A percentile compares a stretch with the other conserved stretches of the same genome.
Evolutionary conservation across 305 asterid genomes (phyloP).

Genomic region (Fraxinus latifolia): DNA sequence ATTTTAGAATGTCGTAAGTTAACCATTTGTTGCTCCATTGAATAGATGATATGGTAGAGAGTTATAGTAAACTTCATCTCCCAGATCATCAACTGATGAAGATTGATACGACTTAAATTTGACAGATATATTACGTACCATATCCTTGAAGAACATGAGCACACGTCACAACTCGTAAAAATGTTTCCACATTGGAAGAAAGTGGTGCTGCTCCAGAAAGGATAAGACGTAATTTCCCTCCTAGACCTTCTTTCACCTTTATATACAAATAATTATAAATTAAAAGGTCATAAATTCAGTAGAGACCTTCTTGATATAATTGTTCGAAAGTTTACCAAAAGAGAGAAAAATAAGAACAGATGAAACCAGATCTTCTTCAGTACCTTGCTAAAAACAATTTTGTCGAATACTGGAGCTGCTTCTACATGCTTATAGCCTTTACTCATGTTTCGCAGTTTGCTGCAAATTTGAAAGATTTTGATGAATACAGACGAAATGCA

Average conservation of each 20-base stretch:
- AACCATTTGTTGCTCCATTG: background rate
- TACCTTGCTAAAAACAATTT: conserved; percentile 72
- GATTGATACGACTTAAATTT: background rate
- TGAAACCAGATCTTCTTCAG: background rate
- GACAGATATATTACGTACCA: conserved; percentile 34
- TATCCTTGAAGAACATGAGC: conserved; percentile 91
- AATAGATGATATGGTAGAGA: background rate
- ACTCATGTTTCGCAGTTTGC: conserved; percentile 66
- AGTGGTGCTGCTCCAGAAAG: conserved; percentile 93
- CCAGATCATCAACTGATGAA: background rate
- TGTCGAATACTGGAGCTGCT: conserved; percentile 71
- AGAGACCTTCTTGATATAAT: background rate
- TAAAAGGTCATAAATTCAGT: conserved; percentile 10
- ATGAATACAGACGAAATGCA: background rate
- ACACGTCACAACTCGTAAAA: conserved; percentile 68
- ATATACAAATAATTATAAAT: background rate
- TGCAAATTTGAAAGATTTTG: conserved; percentile 28
- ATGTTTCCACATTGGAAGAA: conserved; percentile 72
- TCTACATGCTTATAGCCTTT: conserved; percentile 70
- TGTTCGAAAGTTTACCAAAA: background rate
- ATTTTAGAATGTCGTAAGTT: background rate
- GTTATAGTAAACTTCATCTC: background rate
- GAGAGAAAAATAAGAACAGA: background rate
- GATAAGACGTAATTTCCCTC: conserved; percentile 76
- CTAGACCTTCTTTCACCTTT: conserved; percentile 75